Percentiles rank a stretch among this genome's conserved stretches.
Conservation (phyloP, 306 rosid species). For the Alnus glutinosa region DNA sequence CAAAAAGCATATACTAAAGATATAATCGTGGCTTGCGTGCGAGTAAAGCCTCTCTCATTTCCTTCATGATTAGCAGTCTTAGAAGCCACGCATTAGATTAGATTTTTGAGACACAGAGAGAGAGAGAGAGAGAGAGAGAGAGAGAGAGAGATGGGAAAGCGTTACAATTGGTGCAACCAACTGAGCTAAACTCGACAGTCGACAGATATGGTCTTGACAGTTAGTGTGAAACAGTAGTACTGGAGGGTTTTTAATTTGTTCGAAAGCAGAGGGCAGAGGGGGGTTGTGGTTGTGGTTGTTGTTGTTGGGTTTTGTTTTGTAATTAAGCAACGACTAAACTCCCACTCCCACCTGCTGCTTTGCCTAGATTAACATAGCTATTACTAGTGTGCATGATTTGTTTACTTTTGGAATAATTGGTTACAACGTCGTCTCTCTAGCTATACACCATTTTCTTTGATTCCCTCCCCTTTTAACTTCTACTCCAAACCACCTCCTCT, state of each 20-base stretch:
- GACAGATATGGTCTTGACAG: slow-evolving; percentile 22
- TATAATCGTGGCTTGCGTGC: slow-evolving; percentile 56
- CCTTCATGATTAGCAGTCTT: slow-evolving; percentile 35
- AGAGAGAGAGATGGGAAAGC: not conserved
- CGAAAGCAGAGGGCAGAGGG: slow-evolving; percentile 4
- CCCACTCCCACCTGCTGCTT: slow-evolving; percentile 39
- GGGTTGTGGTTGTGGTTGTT: not conserved
- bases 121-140: too few relatives aligned
- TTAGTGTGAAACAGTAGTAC: slow-evolving; percentile 25
- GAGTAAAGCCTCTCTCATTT: slow-evolving; percentile 27
- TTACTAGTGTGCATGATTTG: slow-evolving; percentile 1
- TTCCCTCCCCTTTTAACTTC: slow-evolving; percentile 38
- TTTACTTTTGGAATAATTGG: slow-evolving; percentile 24
- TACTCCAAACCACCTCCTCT: slow-evolving; percentile 44
- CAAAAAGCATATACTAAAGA: not conserved
- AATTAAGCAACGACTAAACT: not conserved
- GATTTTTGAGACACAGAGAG: too few relatives aligned
- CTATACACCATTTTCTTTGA: slow-evolving; percentile 29
- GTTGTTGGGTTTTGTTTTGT: slow-evolving; percentile 20
- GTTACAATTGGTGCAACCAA: slow-evolving; percentile 43
- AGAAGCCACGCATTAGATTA: slow-evolving; percentile 46
- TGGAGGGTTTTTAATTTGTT: slow-evolving; percentile 6
- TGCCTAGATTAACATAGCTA: not conserved
- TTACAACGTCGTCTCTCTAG: slow-evolving; percentile 41
- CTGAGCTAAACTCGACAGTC: slow-evolving; percentile 19